Evolutionary conservation across 352 stramenopile species (phyloP).

Genomic region (Phytophthora quininea): DNA sequence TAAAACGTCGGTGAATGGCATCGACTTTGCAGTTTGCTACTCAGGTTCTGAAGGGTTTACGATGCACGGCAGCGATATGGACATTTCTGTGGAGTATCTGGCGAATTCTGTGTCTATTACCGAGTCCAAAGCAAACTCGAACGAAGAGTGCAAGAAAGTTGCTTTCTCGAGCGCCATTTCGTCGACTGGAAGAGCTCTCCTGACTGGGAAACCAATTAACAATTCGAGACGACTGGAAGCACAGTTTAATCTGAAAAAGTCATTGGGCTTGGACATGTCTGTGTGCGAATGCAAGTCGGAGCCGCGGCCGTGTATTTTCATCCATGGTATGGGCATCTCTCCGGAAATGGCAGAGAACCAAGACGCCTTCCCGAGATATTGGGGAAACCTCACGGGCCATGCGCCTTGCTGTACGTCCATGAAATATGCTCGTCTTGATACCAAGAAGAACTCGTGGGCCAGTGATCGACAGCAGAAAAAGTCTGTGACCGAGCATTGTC

Average conservation of each 20-base stretch:
- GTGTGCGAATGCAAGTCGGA: constrained; percentile 23
- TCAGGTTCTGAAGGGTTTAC: constrained; percentile 6
- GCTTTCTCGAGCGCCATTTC: constrained; percentile 5
- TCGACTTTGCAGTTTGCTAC: constrained; percentile 17
- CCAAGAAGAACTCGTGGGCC: constrained; percentile 23
- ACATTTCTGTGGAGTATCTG: constrained; percentile 26
- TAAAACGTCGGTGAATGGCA: constrained; percentile 11
- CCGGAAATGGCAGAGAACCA: background rate
- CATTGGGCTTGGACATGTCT: background rate
- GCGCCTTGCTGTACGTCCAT: constrained; percentile 24
- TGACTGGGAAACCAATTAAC: background rate
- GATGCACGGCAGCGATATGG: constrained; percentile 18
- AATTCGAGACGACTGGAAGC: constrained; percentile 9
- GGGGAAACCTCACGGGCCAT: constrained; percentile 22
- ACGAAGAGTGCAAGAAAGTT: background rate
- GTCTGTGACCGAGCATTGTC: constrained; percentile 17
- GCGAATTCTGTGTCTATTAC: constrained; percentile 9
- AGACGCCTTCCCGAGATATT: constrained; percentile 21
- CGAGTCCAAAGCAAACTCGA: background rate
- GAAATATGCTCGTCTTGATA: constrained; percentile 27
- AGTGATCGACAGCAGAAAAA: constrained; percentile 27
- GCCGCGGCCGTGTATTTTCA: constrained; percentile 27
- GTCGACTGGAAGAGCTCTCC: constrained; percentile 8
- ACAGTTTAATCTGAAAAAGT: constrained; percentile 7
- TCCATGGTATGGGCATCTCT: constrained; percentile 13